Conservation (phyloP, 2,329 filamentous ascomycete genomes). For the Cordyceps pruinosa region DNA sequence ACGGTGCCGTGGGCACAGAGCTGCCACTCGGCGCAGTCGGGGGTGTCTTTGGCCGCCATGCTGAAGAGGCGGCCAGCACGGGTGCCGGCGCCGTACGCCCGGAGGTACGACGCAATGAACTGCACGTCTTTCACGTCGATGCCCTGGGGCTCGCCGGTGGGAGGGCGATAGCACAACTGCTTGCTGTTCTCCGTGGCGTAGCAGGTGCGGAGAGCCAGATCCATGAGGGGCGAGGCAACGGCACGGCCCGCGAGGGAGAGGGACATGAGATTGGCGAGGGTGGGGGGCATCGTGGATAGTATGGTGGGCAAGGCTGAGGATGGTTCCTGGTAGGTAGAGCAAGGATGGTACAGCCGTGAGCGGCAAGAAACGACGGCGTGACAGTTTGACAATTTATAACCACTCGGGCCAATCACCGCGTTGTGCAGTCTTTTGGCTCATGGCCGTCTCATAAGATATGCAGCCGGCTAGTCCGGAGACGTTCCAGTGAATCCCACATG, state of each 20-base stretch:
- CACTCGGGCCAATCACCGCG: too few species aligned
- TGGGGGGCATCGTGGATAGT: too few species aligned
- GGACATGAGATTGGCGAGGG: too few species aligned
- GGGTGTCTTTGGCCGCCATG: constrained; percentile 15
- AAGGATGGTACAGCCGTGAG: too few species aligned
- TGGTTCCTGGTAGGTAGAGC: too few species aligned
- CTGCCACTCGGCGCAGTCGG: constrained; percentile 21
- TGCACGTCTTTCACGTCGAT: constrained; percentile 17
- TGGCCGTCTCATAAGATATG: too few species aligned
- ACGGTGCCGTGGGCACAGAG: constrained; percentile 14
- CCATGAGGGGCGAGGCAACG: neutral
- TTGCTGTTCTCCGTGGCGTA: constrained; percentile 4
- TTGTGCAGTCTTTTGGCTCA: too few species aligned
- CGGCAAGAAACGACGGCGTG: too few species aligned
- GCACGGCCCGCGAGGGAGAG: neutral
- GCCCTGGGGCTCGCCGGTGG: constrained; percentile 16
- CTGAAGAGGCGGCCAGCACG: constrained; percentile 12
- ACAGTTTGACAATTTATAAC: too few species aligned
- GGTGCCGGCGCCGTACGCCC: constrained; percentile 8
- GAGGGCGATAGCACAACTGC: constrained; percentile 17
- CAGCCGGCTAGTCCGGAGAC: too few species aligned
- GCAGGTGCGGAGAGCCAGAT: neutral
- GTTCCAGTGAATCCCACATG: too few species aligned
- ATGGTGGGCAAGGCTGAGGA: too few species aligned
- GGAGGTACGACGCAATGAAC: constrained; percentile 17